Evolutionary conservation across 139 green algal genomes (phyloP).

Genomic region (Monoraphidium neglectum): DNA sequence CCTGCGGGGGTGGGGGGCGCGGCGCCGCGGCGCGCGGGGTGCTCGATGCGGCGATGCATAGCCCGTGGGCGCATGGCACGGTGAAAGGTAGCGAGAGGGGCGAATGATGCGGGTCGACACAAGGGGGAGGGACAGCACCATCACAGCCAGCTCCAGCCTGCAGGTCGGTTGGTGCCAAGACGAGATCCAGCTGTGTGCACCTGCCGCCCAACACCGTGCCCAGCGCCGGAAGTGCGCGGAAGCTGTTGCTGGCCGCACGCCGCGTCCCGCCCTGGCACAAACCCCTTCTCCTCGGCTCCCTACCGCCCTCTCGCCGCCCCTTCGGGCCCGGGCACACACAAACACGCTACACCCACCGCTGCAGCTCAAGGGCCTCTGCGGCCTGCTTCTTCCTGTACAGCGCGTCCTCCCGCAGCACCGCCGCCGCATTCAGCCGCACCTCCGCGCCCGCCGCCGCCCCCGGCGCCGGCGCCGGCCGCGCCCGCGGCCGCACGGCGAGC

Average conservation of each 20-base stretch:
- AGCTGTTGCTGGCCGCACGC: too few relatives aligned
- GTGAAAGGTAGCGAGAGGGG: background rate
- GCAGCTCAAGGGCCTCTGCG: conserved; percentile 63
- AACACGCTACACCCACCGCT: too few relatives aligned
- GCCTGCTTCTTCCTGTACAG: conserved; percentile 73
- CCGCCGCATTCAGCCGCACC: conserved; percentile 72
- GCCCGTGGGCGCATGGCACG: background rate
- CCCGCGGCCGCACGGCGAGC: conserved; percentile 45
- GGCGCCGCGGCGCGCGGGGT: background rate
- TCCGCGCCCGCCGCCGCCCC: conserved; percentile 47
- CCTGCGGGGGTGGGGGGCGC: background rate
- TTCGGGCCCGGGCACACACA: conserved; percentile 74
- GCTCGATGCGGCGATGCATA: background rate
- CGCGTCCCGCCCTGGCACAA: background rate
- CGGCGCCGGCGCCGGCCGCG: conserved; percentile 37
- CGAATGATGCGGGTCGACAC: background rate
- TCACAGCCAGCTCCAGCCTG: background rate
- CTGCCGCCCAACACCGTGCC: background rate
- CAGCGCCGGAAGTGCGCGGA: background rate
- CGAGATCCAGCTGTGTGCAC: background rate
- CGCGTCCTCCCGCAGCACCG: conserved; percentile 80
- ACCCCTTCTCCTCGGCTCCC: conserved; percentile 17
- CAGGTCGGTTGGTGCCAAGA: background rate
- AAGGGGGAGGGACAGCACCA: background rate
- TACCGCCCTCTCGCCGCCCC: conserved; percentile 60